These are phyloP conservation scores for Akanthomyces lecanii DNA, from an alignment of 2,329 filamentous ascomycete species.

Conservation along the genomic window DNA sequence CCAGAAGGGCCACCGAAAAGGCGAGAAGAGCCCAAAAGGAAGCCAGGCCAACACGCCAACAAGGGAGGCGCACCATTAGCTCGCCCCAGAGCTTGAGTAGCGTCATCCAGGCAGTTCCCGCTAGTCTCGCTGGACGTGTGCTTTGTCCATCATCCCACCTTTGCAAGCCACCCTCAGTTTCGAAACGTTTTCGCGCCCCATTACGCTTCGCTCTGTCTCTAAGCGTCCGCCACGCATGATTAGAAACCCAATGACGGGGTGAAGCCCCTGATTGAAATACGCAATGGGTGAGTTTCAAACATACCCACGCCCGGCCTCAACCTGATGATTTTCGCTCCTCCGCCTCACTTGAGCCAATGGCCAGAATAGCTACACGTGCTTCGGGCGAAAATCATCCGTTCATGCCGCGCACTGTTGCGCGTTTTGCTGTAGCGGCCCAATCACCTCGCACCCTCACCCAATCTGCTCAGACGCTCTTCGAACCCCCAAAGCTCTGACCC, in stretches of 20 bases:
- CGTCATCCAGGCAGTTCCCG: constrained; percentile 3
- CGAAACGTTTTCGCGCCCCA: not conserved
- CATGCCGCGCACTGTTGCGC: constrained; percentile 1
- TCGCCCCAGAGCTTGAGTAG: constrained; percentile 8
- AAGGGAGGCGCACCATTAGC: constrained; percentile 1
- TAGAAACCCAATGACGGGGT: constrained; percentile 13
- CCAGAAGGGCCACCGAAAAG: not conserved
- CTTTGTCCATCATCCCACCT: constrained; percentile 8
- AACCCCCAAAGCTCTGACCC: not conserved
- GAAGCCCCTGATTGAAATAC: constrained; percentile 13
- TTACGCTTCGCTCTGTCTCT: not conserved
- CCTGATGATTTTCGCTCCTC: not conserved
- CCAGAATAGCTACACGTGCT: constrained; percentile 3
- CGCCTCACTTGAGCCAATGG: not conserved
- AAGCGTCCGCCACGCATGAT: constrained; percentile 15
- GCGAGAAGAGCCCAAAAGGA: not conserved
- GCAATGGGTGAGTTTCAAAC: constrained; percentile 15
- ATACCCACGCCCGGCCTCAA: not conserved
- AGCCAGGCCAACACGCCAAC: not conserved
- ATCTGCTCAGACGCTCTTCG: not conserved
- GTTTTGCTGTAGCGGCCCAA: not conserved
- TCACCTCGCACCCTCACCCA: not conserved
- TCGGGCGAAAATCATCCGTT: constrained; percentile 6
- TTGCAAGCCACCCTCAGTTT: constrained; percentile 9
- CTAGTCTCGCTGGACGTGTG: not conserved